A percentile compares a stretch with the other conserved stretches of the same genome.
These are phyloP conservation scores for Populus alba DNA, from an alignment of 345 rosid species.

Conservation along the genomic window DNA sequence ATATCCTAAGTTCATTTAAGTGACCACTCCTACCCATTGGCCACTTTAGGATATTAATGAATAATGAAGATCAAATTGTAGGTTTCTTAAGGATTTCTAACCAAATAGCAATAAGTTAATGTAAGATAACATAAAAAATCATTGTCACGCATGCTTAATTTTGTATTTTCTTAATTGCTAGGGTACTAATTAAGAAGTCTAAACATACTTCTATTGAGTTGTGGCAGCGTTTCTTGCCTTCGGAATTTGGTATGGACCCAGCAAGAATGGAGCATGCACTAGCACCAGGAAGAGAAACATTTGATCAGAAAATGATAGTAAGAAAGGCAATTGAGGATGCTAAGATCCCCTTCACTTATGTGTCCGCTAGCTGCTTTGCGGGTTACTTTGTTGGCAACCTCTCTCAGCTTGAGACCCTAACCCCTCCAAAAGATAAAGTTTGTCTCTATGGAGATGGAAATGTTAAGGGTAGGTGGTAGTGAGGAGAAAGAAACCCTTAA, in stretches of 20 bases:
- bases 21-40: too few species aligned
- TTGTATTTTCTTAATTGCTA: background rate
- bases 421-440: slow-evolving; percentile 59
- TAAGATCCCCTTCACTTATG: slow-evolving; percentile 70
- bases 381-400: slow-evolving; percentile 76
- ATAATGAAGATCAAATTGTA: background rate
- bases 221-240: slow-evolving; percentile 69
- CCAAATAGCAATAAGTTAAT: background rate
- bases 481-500: background rate
- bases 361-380: slow-evolving; percentile 69
- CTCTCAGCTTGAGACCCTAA: slow-evolving; percentile 53
- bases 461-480: slow-evolving; percentile 47
- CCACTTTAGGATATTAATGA: too few species aligned
- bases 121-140: background rate
- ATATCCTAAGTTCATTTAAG: too few species aligned
- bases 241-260: slow-evolving; percentile 92
- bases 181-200: background rate
- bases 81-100: background rate
- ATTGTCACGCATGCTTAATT: background rate
- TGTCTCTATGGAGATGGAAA: slow-evolving; percentile 69
- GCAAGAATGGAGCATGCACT: slow-evolving; percentile 66
- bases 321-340: slow-evolving; percentile 73
- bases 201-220: background rate
- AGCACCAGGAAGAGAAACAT: slow-evolving; percentile 72
- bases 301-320: slow-evolving; percentile 77